Conservation (phyloP, 1,139 yeast genomes). For the Taphrina communis region DNA sequence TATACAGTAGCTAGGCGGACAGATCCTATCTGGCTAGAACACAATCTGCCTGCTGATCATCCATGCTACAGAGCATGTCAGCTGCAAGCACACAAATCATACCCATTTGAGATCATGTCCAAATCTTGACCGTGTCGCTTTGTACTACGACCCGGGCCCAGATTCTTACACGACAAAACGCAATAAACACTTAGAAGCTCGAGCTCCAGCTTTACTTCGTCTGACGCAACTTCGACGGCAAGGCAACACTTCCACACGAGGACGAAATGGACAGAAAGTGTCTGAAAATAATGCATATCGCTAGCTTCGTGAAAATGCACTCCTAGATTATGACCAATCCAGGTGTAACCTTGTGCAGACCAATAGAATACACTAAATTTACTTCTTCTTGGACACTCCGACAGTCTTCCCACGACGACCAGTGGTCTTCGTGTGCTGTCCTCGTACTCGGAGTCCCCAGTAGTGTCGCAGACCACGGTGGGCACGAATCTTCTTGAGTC, state of each 20-base stretch:
- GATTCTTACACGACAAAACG: no score
- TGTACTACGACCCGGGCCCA: no score
- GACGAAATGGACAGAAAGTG: background rate
- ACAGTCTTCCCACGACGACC: constrained; percentile 83
- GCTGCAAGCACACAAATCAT: no score
- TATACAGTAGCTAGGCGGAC: no score
- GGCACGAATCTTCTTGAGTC: constrained; percentile 99
- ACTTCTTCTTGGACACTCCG: constrained; percentile 55
- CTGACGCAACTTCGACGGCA: no score
- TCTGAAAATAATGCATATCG: constrained; percentile 20
- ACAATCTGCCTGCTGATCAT: no score
- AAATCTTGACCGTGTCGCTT: no score
- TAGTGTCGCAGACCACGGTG: constrained; percentile 99
- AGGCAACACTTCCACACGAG: background rate
- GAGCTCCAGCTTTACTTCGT: no score
- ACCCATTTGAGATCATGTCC: no score
- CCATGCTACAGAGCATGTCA: no score
- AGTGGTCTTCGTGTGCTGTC: constrained; percentile 95
- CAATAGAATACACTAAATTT: constrained; percentile 40
- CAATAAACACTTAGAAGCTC: no score
- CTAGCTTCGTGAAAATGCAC: constrained; percentile 23
- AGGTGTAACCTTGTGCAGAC: constrained; percentile 12
- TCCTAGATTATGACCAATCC: constrained; percentile 13
- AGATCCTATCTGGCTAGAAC: no score
- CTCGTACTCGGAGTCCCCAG: constrained; percentile 86